phyloP scores from a whole-genome alignment of 768 basidiomycete genomes.

The Hericium erinaceus region DNA sequence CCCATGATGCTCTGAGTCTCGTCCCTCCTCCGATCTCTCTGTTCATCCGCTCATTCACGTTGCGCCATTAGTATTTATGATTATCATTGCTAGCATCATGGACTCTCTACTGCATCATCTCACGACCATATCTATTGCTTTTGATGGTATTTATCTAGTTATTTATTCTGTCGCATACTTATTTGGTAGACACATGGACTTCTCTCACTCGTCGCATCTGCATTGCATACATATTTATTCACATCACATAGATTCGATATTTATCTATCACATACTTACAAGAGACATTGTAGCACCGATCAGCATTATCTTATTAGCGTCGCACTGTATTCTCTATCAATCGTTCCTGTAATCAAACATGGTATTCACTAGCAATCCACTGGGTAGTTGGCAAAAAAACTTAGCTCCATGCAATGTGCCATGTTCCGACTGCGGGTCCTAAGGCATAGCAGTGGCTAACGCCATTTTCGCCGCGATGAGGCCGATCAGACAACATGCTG shows the following conservation, averaged over 20 bases:
- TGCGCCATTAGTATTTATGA: not conserved
- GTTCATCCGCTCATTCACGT: not conserved
- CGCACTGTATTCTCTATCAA: not conserved
- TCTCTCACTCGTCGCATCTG: not conserved
- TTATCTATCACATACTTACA: not conserved
- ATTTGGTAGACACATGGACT: not conserved
- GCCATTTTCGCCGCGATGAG: too few species aligned
- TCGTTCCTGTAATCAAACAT: not conserved
- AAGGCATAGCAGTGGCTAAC: too few species aligned
- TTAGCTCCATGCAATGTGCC: too few species aligned
- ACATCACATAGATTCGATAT: not conserved
- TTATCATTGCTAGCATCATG: not conserved
- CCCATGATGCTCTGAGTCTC: too few species aligned
- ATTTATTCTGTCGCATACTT: slow-evolving; percentile 1
- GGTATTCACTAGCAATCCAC: not conserved
- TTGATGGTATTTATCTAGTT: not conserved
- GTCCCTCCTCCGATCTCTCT: too few species aligned
- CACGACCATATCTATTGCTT: not conserved
- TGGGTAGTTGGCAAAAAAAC: too few species aligned
- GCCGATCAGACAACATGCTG: too few species aligned
- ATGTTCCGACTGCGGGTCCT: too few species aligned
- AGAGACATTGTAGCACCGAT: not conserved
- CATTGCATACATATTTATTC: not conserved
- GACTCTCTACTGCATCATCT: not conserved
- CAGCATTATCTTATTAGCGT: not conserved